phyloP scores from a whole-genome alignment of 2,329 filamentous ascomycete genomes.

The Ascochyta viciae-villosae region DNA sequence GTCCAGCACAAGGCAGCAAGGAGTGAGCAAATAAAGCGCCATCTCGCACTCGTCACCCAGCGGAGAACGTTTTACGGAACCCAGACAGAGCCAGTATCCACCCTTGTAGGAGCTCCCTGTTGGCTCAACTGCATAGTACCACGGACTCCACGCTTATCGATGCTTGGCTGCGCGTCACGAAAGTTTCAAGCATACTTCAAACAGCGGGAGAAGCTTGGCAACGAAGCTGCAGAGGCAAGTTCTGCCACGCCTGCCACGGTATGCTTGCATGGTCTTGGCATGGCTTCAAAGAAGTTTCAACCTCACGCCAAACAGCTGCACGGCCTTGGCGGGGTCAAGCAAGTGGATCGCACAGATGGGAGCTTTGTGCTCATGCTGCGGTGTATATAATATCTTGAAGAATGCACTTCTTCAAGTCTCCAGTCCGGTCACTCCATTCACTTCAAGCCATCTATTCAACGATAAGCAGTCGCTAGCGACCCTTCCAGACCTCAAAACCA shows the following conservation, averaged over 20 bases:
- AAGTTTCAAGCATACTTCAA: conserved; percentile 46
- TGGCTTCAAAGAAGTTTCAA: conserved; percentile 51
- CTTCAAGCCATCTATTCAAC: conserved; percentile 40
- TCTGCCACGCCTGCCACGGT: conserved; percentile 34
- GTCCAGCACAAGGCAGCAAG: background rate
- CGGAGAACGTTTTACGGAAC: conserved; percentile 18
- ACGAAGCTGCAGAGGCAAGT: conserved; percentile 13
- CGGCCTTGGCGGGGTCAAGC: conserved; percentile 39
- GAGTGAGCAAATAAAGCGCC: background rate
- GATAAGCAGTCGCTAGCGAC: conserved; percentile 43
- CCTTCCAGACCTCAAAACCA: conserved; percentile 30
- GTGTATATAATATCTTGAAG: conserved; percentile 37
- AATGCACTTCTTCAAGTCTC: conserved; percentile 39
- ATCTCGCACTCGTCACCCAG: background rate
- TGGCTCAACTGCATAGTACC: conserved; percentile 19
- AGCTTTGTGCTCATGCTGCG: conserved; percentile 14
- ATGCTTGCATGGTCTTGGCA: conserved; percentile 42
- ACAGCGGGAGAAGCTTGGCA: conserved; percentile 40
- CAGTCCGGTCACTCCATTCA: conserved; percentile 50
- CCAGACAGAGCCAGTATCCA: conserved; percentile 28
- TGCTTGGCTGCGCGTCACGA: conserved; percentile 44
- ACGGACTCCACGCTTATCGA: conserved; percentile 27
- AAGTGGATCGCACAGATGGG: conserved; percentile 17
- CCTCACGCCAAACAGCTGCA: conserved; percentile 40
- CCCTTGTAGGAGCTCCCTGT: conserved; percentile 15